A percentile compares a stretch with the other conserved stretches of the same genome.
phyloP scores from a whole-genome alignment of 352 stramenopile genomes.

The Phytopythium aichiense region DNA sequence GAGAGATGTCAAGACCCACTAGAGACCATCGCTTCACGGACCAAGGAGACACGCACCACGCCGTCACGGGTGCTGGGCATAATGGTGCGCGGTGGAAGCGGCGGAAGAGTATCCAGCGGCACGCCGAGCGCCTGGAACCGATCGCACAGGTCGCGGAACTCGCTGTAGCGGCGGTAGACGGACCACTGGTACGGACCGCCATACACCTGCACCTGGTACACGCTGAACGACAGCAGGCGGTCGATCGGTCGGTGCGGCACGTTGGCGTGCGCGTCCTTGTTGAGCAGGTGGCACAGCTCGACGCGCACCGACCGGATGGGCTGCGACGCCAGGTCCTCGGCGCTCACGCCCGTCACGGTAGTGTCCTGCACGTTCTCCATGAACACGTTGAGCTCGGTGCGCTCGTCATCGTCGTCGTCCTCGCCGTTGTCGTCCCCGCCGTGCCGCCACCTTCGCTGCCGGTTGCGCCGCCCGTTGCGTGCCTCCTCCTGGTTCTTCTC shows the following conservation, averaged over 20 bases:
- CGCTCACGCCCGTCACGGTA: conserved; percentile 66
- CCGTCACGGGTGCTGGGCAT: conserved; percentile 62
- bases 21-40: neutral
- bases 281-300: conserved; percentile 82
- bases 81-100: conserved; percentile 66
- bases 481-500: conserved; percentile 79
- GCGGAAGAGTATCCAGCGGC: conserved; percentile 49
- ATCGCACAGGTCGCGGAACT: conserved; percentile 63
- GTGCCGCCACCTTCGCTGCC: neutral
- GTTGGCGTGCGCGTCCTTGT: conserved; percentile 83
- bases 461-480: conserved; percentile 16
- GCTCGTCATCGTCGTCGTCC: conserved; percentile 53
- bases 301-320: conserved; percentile 76
- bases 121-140: conserved; percentile 44
- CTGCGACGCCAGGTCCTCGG: conserved; percentile 66
- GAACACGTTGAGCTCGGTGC: conserved; percentile 64
- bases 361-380: conserved; percentile 84
- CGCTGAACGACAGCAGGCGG: conserved; percentile 72
- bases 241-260: conserved; percentile 69
- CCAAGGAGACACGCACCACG: conserved; percentile 26
- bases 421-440: conserved; percentile 12
- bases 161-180: conserved; percentile 81
- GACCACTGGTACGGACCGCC: conserved; percentile 84
- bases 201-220: conserved; percentile 83
- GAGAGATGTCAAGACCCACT: neutral